Evolutionary conservation across 257 asterid species (phyloP).

Genomic region (Penstemon barbatus): DNA sequence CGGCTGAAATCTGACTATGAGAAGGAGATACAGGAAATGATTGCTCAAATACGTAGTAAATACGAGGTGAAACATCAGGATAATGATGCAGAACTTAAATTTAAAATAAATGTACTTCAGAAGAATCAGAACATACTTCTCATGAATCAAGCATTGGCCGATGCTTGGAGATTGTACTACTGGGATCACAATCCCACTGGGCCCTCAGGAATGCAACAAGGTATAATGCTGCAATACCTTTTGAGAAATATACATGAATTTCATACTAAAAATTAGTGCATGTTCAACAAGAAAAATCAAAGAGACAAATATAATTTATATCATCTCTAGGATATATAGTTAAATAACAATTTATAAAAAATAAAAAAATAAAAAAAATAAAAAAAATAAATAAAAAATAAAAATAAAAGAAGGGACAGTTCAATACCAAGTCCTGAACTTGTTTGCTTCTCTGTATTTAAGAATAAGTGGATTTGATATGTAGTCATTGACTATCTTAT

Average conservation of each 20-base stretch:
- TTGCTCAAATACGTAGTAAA: constrained; percentile 45
- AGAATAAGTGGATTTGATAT: no score
- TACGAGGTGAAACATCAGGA: constrained; percentile 52
- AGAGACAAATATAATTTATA: no score
- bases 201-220: constrained; percentile 48
- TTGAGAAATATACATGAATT: background rate
- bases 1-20: constrained; percentile 50
- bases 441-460: no score
- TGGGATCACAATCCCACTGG: constrained; percentile 49
- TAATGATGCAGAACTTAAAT: constrained; percentile 39
- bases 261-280: no score
- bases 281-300: no score
- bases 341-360: no score
- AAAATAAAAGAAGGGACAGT: no score
- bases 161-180: constrained; percentile 43
- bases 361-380: no score
- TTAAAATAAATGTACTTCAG: constrained; percentile 40
- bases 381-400: no score
- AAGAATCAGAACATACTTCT: constrained; percentile 39
- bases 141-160: constrained; percentile 58
- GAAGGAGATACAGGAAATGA: constrained; percentile 57
- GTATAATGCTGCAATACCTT: constrained; percentile 35
- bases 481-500: no score
- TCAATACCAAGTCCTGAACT: no score
- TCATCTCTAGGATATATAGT: no score